Percentiles rank a stretch among this genome's conserved stretches.
phyloP scores from a whole-genome alignment of 2,329 filamentous ascomycete genomes.

The Alternaria sp. region DNA sequence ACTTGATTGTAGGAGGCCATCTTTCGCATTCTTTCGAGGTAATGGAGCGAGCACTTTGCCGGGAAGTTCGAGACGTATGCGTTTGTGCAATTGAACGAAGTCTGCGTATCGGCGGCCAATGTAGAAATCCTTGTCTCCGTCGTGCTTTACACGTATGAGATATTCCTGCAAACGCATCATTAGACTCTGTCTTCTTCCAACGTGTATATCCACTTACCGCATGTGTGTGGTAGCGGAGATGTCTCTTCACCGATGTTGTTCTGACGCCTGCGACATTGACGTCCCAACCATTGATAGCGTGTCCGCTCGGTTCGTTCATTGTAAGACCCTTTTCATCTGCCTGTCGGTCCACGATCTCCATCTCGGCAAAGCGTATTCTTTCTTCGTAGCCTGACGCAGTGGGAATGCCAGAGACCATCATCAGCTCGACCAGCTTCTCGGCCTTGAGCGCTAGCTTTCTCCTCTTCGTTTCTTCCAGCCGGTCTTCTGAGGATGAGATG shows the following conservation, averaged over 20 bases:
- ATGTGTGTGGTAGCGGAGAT: slow-evolving; percentile 88
- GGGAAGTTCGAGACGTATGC: slow-evolving; percentile 81
- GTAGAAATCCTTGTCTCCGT: slow-evolving; percentile 76
- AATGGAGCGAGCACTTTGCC: slow-evolving; percentile 87
- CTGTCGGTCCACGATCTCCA: slow-evolving; percentile 93
- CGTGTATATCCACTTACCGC: slow-evolving; percentile 65
- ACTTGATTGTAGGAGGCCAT: slow-evolving; percentile 64
- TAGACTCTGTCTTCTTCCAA: neutral
- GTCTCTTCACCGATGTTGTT: slow-evolving; percentile 79
- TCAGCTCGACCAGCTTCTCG: slow-evolving; percentile 94
- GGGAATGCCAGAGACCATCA: slow-evolving; percentile 98
- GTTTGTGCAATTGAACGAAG: slow-evolving; percentile 80
- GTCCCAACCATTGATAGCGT: slow-evolving; percentile 95
- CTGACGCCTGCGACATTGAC: slow-evolving; percentile 92
- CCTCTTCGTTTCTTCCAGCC: slow-evolving; percentile 93
- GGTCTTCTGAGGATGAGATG: slow-evolving; percentile 95
- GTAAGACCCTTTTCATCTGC: slow-evolving; percentile 90
- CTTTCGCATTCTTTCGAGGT: slow-evolving; percentile 89
- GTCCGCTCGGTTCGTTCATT: slow-evolving; percentile 85
- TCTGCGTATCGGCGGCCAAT: slow-evolving; percentile 88
- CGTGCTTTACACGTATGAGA: slow-evolving; percentile 81
- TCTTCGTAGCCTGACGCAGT: slow-evolving; percentile 98
- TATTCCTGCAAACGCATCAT: slow-evolving; percentile 69
- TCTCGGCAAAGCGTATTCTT: slow-evolving; percentile 92
- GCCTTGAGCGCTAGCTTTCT: slow-evolving; percentile 90